A percentile compares a stretch with the other conserved stretches of the same genome.
Conservation (phyloP, 225 moss, liverwort and hornwort species). For the Bryum argenteum region DNA sequence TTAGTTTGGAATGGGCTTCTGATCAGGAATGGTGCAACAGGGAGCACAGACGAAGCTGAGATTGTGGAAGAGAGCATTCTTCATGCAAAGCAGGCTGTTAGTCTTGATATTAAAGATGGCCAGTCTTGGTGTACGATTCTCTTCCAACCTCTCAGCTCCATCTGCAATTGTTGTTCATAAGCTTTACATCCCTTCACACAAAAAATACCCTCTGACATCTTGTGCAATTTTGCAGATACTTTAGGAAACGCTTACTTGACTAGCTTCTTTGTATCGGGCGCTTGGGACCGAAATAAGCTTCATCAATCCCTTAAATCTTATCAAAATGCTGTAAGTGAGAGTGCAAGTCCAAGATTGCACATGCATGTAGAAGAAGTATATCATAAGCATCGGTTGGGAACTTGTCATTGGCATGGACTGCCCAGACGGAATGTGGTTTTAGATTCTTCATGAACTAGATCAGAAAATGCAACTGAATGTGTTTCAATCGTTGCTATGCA, state of each 20-base stretch:
- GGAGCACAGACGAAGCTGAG: constrained; percentile 58
- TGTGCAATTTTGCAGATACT: constrained; percentile 47
- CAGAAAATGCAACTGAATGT: constrained; percentile 3
- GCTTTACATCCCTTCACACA: constrained; percentile 26
- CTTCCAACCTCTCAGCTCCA: constrained; percentile 21
- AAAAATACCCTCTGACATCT: neutral
- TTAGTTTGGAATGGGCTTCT: constrained; percentile 1
- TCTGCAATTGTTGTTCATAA: constrained; percentile 15
- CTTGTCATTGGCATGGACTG: constrained; percentile 2
- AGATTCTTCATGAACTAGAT: neutral
- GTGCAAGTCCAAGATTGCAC: neutral
- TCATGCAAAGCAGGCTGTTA: constrained; percentile 68
- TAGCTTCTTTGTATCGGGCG: constrained; percentile 69
- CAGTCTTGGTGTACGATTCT: constrained; percentile 66
- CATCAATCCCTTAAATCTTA: constrained; percentile 68
- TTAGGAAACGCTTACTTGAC: constrained; percentile 70
- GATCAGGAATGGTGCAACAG: constrained; percentile 32
- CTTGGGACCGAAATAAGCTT: constrained; percentile 70
- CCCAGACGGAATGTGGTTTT: neutral
- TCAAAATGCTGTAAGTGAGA: constrained; percentile 64
- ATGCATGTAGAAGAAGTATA: constrained; percentile 11
- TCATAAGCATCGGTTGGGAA: neutral
- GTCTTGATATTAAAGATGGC: constrained; percentile 71
- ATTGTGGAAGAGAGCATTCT: constrained; percentile 71
- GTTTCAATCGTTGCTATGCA: constrained; percentile 24